Base-by-base conservation (phyloP, 495 filamentous ascomycete species). In the Mytilinidion resinicola region DNA sequence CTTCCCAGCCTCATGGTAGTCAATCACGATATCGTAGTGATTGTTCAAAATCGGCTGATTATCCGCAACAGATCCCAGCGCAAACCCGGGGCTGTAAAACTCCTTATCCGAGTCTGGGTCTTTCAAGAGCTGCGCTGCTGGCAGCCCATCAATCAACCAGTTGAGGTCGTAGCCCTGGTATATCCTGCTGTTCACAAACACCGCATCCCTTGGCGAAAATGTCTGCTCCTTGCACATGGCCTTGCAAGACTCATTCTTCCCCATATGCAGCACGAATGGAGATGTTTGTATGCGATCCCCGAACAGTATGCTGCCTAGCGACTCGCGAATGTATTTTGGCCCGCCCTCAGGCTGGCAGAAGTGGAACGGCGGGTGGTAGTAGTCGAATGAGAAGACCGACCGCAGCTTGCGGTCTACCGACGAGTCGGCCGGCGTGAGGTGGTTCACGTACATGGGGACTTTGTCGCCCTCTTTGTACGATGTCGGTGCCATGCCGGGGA, bases 271-370 rank as follows among this genome's bases (percentile, higher is more conserved):
- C 59, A 96, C 85, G 66, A 93, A 92, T 0, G 92, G 87, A 9
- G 91, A 96, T 1, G 88, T 91, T 70, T 86, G 85, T 70, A 98
- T 98, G 46, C 93, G 86, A 73, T 98, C 93, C 8, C 93, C 93
- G 60, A 98, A 98, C 20, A 98, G 69, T 64, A 98, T 98, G 73
- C 91, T 96, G 5, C 93, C 93, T 55, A 98, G 72, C 36, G 90
- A 96, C 75, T 96, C 91, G 36, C 86, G 82, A 1, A 91, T 82
- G 72, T 85, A 77, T 65, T 87, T 73, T 1, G 88, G 82, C 15
- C 88, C 89, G 47, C 78, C 83, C 60, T 85, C 76, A 0, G 92
- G 93, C 43, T 76, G 74, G 73, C 93, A 98, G 74, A 96, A 96
- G 58, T 84, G 83, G 72, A 98, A 95, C 1, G 79, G 78, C 17